A percentile compares a stretch with the other conserved stretches of the same genome.
Evolutionary conservation across 495 filamentous ascomycete species (phyloP).

Genomic region (Talaromyces adpressus): DNA sequence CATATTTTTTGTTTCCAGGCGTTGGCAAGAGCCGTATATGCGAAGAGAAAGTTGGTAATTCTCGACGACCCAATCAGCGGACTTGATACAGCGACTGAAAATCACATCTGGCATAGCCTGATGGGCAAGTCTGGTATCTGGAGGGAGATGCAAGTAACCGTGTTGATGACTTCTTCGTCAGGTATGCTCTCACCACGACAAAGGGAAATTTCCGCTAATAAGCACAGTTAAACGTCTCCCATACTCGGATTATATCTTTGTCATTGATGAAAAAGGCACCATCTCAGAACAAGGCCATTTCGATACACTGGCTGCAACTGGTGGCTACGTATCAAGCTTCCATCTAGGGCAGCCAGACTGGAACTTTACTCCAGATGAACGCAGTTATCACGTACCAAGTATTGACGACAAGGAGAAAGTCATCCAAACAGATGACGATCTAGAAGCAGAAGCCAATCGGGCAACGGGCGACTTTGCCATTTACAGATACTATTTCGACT

Average conservation of each 20-base stretch:
- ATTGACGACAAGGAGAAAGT: slow-evolving; percentile 15
- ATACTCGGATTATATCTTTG: slow-evolving; percentile 45
- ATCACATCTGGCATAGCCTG: slow-evolving; percentile 50
- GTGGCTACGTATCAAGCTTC: slow-evolving; percentile 45
- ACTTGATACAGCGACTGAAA: slow-evolving; percentile 53
- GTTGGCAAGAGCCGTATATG: slow-evolving; percentile 52
- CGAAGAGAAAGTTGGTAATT: slow-evolving; percentile 44
- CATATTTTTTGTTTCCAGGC: slow-evolving; percentile 16
- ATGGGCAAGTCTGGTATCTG: slow-evolving; percentile 50
- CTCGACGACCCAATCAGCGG: slow-evolving; percentile 57
- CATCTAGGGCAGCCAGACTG: slow-evolving; percentile 25
- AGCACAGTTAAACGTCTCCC: slow-evolving; percentile 36
- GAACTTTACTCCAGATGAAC: slow-evolving; percentile 20
- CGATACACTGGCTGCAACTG: slow-evolving; percentile 31
- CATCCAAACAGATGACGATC: slow-evolving; percentile 17
- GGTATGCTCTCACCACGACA: slow-evolving; percentile 11
- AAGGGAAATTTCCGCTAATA: background rate
- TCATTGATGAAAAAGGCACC: slow-evolving; percentile 36
- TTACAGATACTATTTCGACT: slow-evolving; percentile 52
- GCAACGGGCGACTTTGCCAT: slow-evolving; percentile 46
- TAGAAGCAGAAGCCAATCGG: slow-evolving; percentile 24
- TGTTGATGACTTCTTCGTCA: slow-evolving; percentile 46
- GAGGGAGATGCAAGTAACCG: slow-evolving; percentile 37
- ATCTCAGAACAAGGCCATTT: slow-evolving; percentile 47
- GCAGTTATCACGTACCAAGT: slow-evolving; percentile 3